phyloP scores from a whole-genome alignment of 805 yeast species.

The Saccharomyces paradoxus region DNA sequence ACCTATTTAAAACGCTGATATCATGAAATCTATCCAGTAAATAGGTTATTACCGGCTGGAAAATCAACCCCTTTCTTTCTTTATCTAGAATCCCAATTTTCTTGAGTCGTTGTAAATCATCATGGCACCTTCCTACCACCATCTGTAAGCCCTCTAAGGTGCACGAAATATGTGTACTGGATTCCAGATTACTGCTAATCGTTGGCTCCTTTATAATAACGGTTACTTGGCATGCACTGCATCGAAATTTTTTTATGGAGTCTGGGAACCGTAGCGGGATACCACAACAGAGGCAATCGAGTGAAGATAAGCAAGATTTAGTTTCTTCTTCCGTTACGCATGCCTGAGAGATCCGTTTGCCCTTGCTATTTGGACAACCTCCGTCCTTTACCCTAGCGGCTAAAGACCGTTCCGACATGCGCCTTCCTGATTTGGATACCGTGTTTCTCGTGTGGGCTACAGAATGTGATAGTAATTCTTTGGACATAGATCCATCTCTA shows the following conservation, averaged over 20 bases:
- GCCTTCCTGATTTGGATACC: not conserved
- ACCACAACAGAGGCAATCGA: conserved; percentile 41
- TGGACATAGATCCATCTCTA: not conserved
- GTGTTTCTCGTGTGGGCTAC: not conserved
- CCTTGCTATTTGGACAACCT: not conserved
- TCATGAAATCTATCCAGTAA: conserved; percentile 43
- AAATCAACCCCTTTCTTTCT: conserved; percentile 23
- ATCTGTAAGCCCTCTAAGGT: conserved; percentile 4
- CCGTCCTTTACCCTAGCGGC: not conserved
- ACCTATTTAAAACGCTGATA: conserved; percentile 40
- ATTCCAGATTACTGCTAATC: not conserved
- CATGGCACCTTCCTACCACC: conserved; percentile 3
- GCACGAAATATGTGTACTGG: not conserved
- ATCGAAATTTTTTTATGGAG: conserved; percentile 38
- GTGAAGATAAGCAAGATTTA: not conserved
- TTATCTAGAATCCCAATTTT: conserved; percentile 3
- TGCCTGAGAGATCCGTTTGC: not conserved
- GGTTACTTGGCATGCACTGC: conserved; percentile 55
- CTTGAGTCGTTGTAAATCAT: not conserved
- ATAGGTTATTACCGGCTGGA: conserved; percentile 44
- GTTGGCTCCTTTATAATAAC: conserved; percentile 18
- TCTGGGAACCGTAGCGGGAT: conserved; percentile 35
- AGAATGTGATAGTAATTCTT: not conserved
- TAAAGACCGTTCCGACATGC: not conserved
- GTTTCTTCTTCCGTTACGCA: not conserved